Percentiles rank a stretch among this genome's conserved stretches.
These are phyloP conservation scores for Brasilioporus rufonigricans DNA, from an alignment of 768 basidiomycete genomes.

Conservation along the genomic window DNA sequence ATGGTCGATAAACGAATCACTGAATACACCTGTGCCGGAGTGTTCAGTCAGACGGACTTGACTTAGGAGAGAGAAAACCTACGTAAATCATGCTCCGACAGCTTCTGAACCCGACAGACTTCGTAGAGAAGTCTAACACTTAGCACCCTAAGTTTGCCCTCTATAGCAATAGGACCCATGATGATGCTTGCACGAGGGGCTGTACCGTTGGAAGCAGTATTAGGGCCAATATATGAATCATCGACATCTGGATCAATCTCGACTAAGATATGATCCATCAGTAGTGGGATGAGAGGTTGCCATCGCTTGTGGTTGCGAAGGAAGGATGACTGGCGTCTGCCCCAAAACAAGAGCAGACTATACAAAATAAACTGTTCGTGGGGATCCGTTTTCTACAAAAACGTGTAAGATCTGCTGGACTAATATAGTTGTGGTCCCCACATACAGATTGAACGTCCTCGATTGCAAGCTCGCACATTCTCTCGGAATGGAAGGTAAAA, in stretches of 20 bases:
- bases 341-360: conserved; percentile 72
- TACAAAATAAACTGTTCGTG: conserved; percentile 80
- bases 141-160: conserved; percentile 74
- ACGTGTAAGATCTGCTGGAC: conserved; percentile 5
- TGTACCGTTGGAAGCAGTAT: conserved; percentile 26
- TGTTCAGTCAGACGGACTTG: conserved; percentile 7
- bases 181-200: conserved; percentile 40
- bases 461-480: conserved; percentile 81
- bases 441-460: conserved; percentile 67
- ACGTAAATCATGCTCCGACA: conserved; percentile 79
- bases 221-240: conserved; percentile 47
- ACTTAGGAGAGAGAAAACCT: conserved; percentile 28
- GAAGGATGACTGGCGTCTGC: conserved; percentile 64
- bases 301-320: conserved; percentile 82
- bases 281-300: conserved; percentile 73
- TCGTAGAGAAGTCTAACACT: conserved; percentile 83
- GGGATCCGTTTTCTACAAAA: conserved; percentile 73
- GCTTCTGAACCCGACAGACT: conserved; percentile 86
- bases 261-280: conserved; percentile 82
- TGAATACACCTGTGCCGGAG: conserved; percentile 61
- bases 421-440: background rate
- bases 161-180: conserved; percentile 62
- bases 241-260: conserved; percentile 80
- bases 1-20: conserved; percentile 81
- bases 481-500: conserved; percentile 86